Evolutionary conservation across 495 filamentous ascomycete species (phyloP), one percentile per base, ranked within the genome.

Genomic region (Penicillium coffeae): DNA sequence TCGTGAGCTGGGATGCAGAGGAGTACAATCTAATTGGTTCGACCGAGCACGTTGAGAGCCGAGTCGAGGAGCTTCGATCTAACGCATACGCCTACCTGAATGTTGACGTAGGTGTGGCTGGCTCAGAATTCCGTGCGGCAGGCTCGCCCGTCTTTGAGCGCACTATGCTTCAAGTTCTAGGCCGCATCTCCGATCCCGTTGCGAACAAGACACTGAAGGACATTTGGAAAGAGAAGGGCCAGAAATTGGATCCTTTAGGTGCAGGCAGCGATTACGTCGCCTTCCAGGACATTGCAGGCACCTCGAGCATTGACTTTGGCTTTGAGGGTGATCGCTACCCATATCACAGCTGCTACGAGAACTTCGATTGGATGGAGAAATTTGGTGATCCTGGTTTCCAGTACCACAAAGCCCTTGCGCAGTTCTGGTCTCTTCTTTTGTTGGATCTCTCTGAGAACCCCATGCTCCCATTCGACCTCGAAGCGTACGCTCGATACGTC

Each of bases 11-110:
- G 93, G 93, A 98, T 62, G 93, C 76, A 21, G 85, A 85, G 56
- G 89, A 91, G 64, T 96, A 95, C 68, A 97, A 97, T 64, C 65
- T 92, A 27, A 90, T 96, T 45, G 93, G 93, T 12, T 93, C 89
- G 8, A 97, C 94, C 16, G 94, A 98, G 62, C 90, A 88, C 55
- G 92, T 97, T 32, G 93, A 98, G 70, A 78, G 77, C 16, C 67
- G 78, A 42, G 60, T 81, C 8, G 77, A 82, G 3, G 58, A 68
- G 13, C 69, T 88, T 6, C 83, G 83, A 6, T 60, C 67, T 12
- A 66, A 86, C 57, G 85, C 73, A 0, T 78, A 89, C 41, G 91
- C 88, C 6, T 98, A 98, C 63, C 71, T 98, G 51, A 98, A 98
- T 61, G 84, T 98, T 38, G 94, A 91, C 58, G 77, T 83, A n/a